phyloP scores from a whole-genome alignment of 768 basidiomycete genomes.

The Russula dissimulans region DNA sequence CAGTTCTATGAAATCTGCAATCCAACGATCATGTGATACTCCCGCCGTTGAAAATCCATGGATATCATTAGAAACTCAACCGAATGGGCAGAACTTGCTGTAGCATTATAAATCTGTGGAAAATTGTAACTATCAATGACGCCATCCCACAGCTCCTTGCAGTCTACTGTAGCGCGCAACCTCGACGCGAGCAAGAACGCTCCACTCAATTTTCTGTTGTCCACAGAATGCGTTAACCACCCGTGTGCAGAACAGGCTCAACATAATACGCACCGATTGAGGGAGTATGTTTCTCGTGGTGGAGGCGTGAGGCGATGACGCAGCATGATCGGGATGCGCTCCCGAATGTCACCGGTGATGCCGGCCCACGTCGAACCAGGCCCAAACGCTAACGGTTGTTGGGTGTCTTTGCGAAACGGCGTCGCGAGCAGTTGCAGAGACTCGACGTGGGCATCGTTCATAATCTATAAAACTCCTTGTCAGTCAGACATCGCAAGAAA shows the following conservation, averaged over 20 bases:
- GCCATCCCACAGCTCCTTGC: conserved; percentile 66
- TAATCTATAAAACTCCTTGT: conserved; percentile 37
- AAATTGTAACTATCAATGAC: conserved; percentile 38
- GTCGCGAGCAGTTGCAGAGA: conserved; percentile 80
- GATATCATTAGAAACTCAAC: too few species aligned
- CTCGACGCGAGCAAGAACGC: conserved; percentile 72
- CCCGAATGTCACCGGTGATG: conserved; percentile 70
- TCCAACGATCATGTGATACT: too few species aligned
- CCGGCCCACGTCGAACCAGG: conserved; percentile 51
- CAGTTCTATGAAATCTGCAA: too few species aligned
- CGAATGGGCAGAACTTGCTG: neutral
- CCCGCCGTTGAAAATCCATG: too few species aligned
- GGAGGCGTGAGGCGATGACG: conserved; percentile 83
- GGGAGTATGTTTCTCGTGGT: conserved; percentile 87
- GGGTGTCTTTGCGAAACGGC: conserved; percentile 62
- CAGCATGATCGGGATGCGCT: conserved; percentile 85
- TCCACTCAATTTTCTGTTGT: conserved; percentile 65
- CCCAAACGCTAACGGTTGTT: conserved; percentile 76
- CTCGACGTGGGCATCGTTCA: conserved; percentile 79
- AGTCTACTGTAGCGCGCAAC: conserved; percentile 65
- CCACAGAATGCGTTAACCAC: neutral
- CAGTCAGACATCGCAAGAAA: neutral
- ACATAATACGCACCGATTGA: conserved; percentile 57
- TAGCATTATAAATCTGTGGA: conserved; percentile 14
- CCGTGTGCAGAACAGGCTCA: too few species aligned